Conservation (phyloP, 2,329 filamentous ascomycete genomes). For the Botrytis cinerea region DNA sequence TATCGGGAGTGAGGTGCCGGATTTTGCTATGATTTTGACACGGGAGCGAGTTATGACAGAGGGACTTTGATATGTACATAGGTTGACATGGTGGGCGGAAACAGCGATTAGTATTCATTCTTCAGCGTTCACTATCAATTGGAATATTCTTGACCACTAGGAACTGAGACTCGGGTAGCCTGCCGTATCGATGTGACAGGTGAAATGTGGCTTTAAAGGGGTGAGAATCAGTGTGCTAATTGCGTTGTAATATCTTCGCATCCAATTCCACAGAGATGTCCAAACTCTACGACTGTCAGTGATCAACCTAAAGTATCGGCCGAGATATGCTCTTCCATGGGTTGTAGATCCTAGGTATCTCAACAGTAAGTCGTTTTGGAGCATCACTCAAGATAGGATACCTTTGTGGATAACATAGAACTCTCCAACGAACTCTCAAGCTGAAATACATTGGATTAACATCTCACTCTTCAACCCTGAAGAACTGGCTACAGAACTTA, state of each 20-base stretch:
- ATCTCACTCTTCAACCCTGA: not conserved
- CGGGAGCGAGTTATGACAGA: not conserved
- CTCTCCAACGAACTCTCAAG: not conserved
- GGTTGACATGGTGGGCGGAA: not conserved
- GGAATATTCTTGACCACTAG: not conserved
- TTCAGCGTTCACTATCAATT: not conserved
- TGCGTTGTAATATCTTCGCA: not conserved
- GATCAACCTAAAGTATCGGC: not conserved
- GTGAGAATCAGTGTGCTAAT: not conserved
- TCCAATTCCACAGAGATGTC: too few relatives aligned
- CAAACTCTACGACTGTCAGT: not conserved
- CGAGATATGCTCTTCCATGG: not conserved
- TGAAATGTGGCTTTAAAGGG: not conserved
- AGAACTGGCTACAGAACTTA: not conserved
- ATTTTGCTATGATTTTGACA: not conserved
- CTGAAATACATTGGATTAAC: fast-evolving
- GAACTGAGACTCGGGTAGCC: not conserved
- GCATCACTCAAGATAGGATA: not conserved
- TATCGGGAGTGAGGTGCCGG: not conserved
- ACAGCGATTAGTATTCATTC: not conserved
- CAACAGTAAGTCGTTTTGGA: not conserved
- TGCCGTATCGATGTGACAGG: not conserved
- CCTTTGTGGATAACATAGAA: not conserved
- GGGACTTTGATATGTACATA: not conserved
- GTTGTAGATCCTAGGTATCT: not conserved